Evolutionary conservation across 2,329 filamentous ascomycete species (phyloP).

Genomic region (Diaporthe humulicola): DNA sequence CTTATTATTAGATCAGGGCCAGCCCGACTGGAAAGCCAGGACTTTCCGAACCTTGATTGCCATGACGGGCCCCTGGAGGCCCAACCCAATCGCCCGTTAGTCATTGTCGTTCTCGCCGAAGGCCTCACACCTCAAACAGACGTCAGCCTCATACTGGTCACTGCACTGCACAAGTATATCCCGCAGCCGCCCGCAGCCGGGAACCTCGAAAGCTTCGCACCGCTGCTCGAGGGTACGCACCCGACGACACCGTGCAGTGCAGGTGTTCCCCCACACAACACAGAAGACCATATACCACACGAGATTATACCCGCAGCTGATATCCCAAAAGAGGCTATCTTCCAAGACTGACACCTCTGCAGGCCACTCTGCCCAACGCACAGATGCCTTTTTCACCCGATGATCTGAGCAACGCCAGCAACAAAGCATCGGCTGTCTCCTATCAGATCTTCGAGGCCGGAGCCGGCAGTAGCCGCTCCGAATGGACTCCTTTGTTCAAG

Average conservation of each 20-base stretch:
- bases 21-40: constrained; percentile 9
- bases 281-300: not conserved
- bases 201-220: not conserved
- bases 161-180: not conserved
- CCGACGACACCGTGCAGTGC: not conserved
- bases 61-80: not conserved
- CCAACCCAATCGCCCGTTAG: not conserved
- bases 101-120: constrained; percentile 15
- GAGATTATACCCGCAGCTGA: not conserved
- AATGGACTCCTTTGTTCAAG: constrained; percentile 68
- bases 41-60: constrained; percentile 8
- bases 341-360: not conserved
- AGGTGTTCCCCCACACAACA: not conserved
- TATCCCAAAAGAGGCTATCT: not conserved
- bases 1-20: constrained; percentile 19
- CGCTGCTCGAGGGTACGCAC: not conserved
- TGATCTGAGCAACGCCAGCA: constrained; percentile 32
- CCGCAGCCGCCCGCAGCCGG: not conserved
- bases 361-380: constrained; percentile 15
- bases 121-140: constrained; percentile 3
- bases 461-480: constrained; percentile 50
- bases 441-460: constrained; percentile 44
- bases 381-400: constrained; percentile 37
- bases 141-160: not conserved
- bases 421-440: constrained; percentile 34